phyloP scores from a whole-genome alignment of 1,284 basidiomycete genomes.

The Psilocybe mexicana region DNA sequence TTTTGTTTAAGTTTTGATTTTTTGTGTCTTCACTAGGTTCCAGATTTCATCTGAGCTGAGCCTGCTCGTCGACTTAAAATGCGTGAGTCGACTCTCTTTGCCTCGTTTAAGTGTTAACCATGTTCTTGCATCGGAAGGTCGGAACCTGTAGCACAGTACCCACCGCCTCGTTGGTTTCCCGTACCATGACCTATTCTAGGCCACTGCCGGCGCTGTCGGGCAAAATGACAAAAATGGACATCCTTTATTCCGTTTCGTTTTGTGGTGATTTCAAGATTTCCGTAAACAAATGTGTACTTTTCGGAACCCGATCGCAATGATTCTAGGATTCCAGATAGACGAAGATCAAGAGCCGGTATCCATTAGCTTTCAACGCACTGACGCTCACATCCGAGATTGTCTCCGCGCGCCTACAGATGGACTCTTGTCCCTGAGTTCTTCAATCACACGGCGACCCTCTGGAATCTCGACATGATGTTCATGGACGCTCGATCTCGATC shows the following conservation, averaged over 20 bases:
- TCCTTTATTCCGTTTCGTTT: conserved; percentile 7
- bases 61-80: not conserved
- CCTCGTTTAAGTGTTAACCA: not conserved
- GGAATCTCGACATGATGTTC: conserved; percentile 10
- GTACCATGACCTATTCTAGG: not conserved
- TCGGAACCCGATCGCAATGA: conserved; percentile 13
- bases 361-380: conserved; percentile 11
- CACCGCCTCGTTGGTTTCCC: not conserved
- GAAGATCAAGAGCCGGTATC: conserved; percentile 2
- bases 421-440: conserved; percentile 8
- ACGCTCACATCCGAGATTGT: conserved; percentile 13
- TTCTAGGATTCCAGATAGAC: conserved; percentile 6
- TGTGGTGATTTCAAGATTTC: conserved; percentile 9
- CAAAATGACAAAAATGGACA: conserved; percentile 5
- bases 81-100: not conserved
- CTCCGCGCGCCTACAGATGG: conserved; percentile 19
- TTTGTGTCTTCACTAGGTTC: conserved; percentile 4
- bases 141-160: conserved; percentile 1
- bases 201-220: not conserved
- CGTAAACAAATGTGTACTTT: conserved; percentile 1
- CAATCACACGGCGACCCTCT: conserved; percentile 11
- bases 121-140: conserved; percentile 6
- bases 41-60: conserved; percentile 3
- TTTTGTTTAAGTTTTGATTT: not conserved
- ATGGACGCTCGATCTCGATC: conserved; percentile 12